Evolutionary conservation across 352 stramenopile species (phyloP).

Genomic region (Phytophthora uliginosa): DNA sequence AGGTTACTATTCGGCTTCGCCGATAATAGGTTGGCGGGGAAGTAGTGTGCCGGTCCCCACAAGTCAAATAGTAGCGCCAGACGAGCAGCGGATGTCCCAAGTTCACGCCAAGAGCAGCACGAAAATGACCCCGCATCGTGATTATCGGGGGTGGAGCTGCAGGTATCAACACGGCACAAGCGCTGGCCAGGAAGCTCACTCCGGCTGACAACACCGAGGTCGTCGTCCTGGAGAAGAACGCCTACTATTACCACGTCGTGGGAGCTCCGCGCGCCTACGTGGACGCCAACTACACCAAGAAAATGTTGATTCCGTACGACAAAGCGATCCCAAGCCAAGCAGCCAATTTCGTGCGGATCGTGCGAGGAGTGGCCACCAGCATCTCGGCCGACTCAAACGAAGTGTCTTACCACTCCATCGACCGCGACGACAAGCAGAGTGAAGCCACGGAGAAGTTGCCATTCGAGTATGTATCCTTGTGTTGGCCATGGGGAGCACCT

Average conservation of each 20-base stretch:
- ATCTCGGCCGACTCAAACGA: slow-evolving; percentile 39
- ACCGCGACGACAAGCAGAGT: slow-evolving; percentile 22
- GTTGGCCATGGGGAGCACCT: slow-evolving; percentile 47
- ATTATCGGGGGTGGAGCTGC: slow-evolving; percentile 45
- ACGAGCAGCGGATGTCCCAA: slow-evolving; percentile 7
- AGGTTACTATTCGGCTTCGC: background rate
- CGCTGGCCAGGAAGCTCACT: slow-evolving; percentile 34
- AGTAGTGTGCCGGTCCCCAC: background rate
- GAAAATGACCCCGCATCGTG: slow-evolving; percentile 38
- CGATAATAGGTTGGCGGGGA: background rate
- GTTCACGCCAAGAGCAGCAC: slow-evolving; percentile 16
- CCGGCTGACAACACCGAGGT: slow-evolving; percentile 38
- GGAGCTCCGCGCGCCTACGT: slow-evolving; percentile 48
- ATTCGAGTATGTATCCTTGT: slow-evolving; percentile 58
- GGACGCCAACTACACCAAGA: slow-evolving; percentile 36
- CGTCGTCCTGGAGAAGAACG: slow-evolving; percentile 51
- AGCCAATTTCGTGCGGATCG: slow-evolving; percentile 27
- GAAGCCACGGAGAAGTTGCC: slow-evolving; percentile 25
- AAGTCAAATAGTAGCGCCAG: background rate
- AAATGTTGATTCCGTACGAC: slow-evolving; percentile 52
- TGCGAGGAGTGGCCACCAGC: slow-evolving; percentile 32
- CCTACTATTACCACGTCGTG: slow-evolving; percentile 50
- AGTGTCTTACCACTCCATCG: slow-evolving; percentile 33
- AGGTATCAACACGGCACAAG: slow-evolving; percentile 46
- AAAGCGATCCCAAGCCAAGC: slow-evolving; percentile 35